These are phyloP conservation scores for Colletotrichum sp. DNA, from an alignment of 2,329 filamentous ascomycete genomes.

Conservation along the genomic window DNA sequence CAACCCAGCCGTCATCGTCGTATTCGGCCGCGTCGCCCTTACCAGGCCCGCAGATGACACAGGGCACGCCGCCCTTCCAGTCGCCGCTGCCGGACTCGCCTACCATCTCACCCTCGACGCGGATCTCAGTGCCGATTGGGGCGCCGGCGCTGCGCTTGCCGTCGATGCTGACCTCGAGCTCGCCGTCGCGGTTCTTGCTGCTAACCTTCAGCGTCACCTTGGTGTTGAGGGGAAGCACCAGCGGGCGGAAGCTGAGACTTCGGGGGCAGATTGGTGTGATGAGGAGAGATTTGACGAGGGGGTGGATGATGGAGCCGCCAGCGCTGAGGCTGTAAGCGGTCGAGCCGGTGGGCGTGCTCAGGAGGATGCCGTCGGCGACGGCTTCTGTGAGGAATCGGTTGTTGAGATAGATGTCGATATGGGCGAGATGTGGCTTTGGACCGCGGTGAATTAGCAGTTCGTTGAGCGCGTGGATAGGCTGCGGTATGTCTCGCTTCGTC, in stretches of 20 bases:
- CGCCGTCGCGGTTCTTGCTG: conserved; percentile 76
- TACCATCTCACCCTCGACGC: conserved; percentile 87
- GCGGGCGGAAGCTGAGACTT: conserved; percentile 87
- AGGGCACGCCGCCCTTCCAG: conserved; percentile 85
- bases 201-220: conserved; percentile 83
- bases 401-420: conserved; percentile 91
- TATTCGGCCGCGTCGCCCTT: conserved; percentile 50
- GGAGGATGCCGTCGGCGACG: conserved; percentile 92
- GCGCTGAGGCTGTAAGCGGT: conserved; percentile 95
- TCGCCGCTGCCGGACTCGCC: conserved; percentile 47
- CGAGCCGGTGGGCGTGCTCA: conserved; percentile 91
- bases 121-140: conserved; percentile 80
- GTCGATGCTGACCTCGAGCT: conserved; percentile 81
- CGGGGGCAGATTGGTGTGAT: conserved; percentile 95
- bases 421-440: conserved; percentile 85
- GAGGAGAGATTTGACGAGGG: conserved; percentile 84
- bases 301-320: conserved; percentile 93
- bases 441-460: conserved; percentile 94
- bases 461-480: conserved; percentile 78
- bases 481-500: conserved; percentile 27
- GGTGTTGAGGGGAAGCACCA: conserved; percentile 87
- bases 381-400: conserved; percentile 91
- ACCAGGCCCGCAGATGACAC: conserved; percentile 73
- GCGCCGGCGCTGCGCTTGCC: conserved; percentile 73
- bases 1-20: conserved; percentile 94